Evolutionary conservation across 2,329 filamentous ascomycete species (phyloP).

Genomic region (Tympanopsis confertula): DNA sequence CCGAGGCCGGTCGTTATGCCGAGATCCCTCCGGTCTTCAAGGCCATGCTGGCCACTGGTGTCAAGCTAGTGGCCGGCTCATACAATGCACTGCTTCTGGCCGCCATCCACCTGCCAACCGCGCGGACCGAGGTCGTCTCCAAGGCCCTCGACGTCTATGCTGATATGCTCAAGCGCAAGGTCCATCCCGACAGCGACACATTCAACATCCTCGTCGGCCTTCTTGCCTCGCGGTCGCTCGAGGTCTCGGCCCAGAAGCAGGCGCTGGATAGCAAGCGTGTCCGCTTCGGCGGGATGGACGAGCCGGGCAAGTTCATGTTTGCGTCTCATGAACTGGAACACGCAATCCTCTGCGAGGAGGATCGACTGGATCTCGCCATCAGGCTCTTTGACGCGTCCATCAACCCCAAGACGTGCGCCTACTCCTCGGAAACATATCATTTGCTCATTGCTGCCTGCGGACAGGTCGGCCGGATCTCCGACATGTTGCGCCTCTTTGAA

Average conservation of each 20-base stretch:
- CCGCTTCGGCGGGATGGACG: constrained; percentile 79
- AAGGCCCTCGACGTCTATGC: constrained; percentile 91
- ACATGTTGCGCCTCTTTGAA: constrained; percentile 83
- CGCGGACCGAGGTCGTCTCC: constrained; percentile 73
- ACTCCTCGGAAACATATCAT: constrained; percentile 75
- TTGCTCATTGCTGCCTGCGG: constrained; percentile 81
- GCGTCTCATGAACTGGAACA: constrained; percentile 78
- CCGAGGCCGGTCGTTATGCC: constrained; percentile 60
- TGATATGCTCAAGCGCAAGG: constrained; percentile 82
- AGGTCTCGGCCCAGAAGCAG: constrained; percentile 64
- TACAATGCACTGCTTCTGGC: constrained; percentile 86
- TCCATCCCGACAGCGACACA: constrained; percentile 71
- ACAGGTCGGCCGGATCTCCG: constrained; percentile 64
- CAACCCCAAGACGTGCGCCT: constrained; percentile 46
- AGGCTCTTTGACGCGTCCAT: constrained; percentile 74
- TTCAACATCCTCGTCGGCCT: constrained; percentile 84
- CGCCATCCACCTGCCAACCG: constrained; percentile 68
- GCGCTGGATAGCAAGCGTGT: constrained; percentile 69
- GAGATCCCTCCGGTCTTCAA: constrained; percentile 89
- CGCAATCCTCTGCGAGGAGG: constrained; percentile 75
- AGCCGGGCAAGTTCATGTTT: constrained; percentile 76
- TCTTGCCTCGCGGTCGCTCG: constrained; percentile 70
- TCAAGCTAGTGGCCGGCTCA: constrained; percentile 70
- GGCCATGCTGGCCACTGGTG: constrained; percentile 70
- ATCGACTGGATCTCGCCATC: constrained; percentile 73